Evolutionary conservation across 73 alveolate species (phyloP), one percentile per base, ranked within the genome.

Genomic region (Paramecium tetraurelia): DNA sequence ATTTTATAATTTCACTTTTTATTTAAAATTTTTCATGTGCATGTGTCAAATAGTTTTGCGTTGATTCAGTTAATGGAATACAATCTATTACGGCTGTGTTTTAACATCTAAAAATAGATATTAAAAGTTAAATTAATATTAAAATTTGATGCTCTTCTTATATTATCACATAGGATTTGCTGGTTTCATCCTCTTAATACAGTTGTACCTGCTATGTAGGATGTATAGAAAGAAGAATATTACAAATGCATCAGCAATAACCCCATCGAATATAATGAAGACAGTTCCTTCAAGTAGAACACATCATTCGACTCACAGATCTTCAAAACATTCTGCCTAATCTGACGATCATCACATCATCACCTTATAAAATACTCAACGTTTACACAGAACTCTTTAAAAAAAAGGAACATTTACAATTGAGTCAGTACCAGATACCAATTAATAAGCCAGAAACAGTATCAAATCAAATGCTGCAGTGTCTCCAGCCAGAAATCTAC

Each of bases 321-420:
- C 84, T 33, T 63, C 84, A 31, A 63, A 63, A 63, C 84, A 63
- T 4, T 63, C 84, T 33, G 50, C 41, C 8, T 33, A 31, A 27
- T 63, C 84, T 22, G 84, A 63, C 7, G 84, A 63, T 63, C 84
- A 63, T 27, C 27, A 63, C 3, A 27, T 33, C 14, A 33, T 33
- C 46, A 33, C 46, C 31, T 63, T 63, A 63, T 33, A 63, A 31
- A 63, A 63, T 33, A 63, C 84, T 22, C 46, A 63, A 27, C 84
- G 84, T 14, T 63, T 63, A 63, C 84, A 63, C 12, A 27, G 84
- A 63, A 63, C 48, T 29, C 84, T 63, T 31, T 33, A 63, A 31
- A 63, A 63, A 63, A 63, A 63, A 33, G 84, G 84, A 27, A 63
- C 84, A 63, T 63, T 63, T 63, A 63, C 84, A 12, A 63, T 63